phyloP scores from a whole-genome alignment of 805 yeast species.

The Danielozyma ontarioensis region DNA sequence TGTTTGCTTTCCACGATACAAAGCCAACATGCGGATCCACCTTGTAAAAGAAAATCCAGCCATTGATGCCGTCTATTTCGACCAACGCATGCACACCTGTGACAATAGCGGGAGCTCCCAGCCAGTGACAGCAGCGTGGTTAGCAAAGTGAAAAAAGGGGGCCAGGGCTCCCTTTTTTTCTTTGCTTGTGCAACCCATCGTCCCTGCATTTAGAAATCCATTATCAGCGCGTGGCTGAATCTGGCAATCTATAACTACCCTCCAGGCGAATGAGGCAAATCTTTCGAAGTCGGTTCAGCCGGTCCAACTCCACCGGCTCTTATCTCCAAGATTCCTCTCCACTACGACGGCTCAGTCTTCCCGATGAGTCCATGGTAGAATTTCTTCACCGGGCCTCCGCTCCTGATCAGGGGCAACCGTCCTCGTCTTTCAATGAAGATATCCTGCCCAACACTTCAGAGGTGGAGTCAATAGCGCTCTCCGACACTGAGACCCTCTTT shows the following conservation, averaged over 20 bases:
- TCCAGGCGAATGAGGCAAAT: neutral
- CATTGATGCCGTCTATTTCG: constrained; percentile 2
- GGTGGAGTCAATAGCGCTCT: constrained; percentile 19
- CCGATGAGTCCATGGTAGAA: neutral
- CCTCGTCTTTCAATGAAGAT: neutral
- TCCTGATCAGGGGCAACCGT: neutral
- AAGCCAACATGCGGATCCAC: constrained; percentile 40
- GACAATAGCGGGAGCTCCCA: too few species aligned
- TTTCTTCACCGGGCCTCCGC: neutral
- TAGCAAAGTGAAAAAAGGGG: too few species aligned
- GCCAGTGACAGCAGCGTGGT: too few species aligned
- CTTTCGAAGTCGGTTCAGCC: neutral
- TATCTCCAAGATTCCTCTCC: neutral
- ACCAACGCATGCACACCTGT: neutral
- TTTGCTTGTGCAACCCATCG: too few species aligned
- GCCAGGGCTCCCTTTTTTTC: too few species aligned
- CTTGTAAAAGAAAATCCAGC: constrained; percentile 9
- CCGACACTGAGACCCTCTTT: constrained; percentile 34
- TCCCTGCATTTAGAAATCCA: too few species aligned
- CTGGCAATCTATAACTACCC: too few species aligned
- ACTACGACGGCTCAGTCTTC: neutral
- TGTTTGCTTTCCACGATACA: constrained; percentile 41
- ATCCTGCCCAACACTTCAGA: neutral
- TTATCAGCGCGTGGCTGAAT: too few species aligned
- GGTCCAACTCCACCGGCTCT: neutral